Percentiles rank a stretch among this genome's conserved stretches.
These are phyloP conservation scores for Scenedesmus sp. DNA, from an alignment of 163 green algal genomes.

Conservation along the genomic window DNA sequence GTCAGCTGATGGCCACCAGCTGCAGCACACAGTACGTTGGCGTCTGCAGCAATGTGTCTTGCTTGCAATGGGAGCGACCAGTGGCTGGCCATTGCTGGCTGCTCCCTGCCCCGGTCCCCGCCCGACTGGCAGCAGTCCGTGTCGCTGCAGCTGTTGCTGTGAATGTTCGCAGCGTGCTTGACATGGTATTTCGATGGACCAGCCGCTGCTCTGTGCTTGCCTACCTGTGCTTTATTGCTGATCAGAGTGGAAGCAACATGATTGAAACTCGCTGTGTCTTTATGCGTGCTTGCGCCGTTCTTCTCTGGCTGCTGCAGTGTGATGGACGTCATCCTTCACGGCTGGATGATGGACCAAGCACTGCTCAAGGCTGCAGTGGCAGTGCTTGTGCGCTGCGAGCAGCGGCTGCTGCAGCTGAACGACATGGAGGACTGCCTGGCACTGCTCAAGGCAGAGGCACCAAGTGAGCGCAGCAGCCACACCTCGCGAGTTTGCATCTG, in stretches of 20 bases:
- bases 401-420: conserved; percentile 74
- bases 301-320: conserved; percentile 69
- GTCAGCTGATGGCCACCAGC: conserved; percentile 91
- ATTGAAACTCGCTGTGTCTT: background rate
- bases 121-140: no score
- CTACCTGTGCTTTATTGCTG: no score
- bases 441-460: conserved; percentile 63
- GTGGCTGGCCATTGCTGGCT: no score
- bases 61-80: no score
- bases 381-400: conserved; percentile 75
- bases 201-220: background rate
- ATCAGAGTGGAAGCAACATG: no score
- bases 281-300: background rate
- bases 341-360: conserved; percentile 68
- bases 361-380: conserved; percentile 74
- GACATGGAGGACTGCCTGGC: conserved; percentile 89
- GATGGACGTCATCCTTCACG: conserved; percentile 81
- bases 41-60: no score
- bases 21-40: no score
- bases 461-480: conserved; percentile 46
- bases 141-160: no score
- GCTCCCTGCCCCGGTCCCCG: no score
- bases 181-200: background rate
- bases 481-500: no score
- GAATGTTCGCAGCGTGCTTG: no score